A percentile compares a stretch with the other conserved stretches of the same genome.
Conservation (phyloP, 2,329 filamentous ascomycete genomes). For the Acrocalymma vagum region DNA sequence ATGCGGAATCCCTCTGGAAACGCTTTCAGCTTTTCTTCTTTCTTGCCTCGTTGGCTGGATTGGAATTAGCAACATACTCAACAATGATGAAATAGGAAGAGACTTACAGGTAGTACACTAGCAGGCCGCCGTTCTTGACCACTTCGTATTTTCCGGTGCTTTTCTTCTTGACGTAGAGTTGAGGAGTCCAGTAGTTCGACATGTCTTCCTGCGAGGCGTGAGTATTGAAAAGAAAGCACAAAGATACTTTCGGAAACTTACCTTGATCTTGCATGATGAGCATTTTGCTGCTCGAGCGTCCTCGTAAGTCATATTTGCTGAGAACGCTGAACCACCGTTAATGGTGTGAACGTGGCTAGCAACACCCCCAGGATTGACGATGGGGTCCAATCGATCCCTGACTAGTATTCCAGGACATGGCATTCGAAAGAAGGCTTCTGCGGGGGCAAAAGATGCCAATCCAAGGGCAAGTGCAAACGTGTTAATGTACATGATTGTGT, state of each 20-base stretch:
- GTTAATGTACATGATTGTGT: conserved; percentile 26
- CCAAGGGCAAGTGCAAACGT: conserved; percentile 19
- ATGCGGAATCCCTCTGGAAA: conserved; percentile 78
- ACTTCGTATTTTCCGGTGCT: conserved; percentile 61
- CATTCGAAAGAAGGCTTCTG: conserved; percentile 38
- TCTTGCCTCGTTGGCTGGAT: conserved; percentile 59
- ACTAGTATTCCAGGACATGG: conserved; percentile 35
- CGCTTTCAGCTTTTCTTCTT: conserved; percentile 70
- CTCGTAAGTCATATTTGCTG: conserved; percentile 67
- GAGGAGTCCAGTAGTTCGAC: conserved; percentile 81
- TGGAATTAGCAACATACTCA: conserved; percentile 3
- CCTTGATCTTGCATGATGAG: conserved; percentile 72
- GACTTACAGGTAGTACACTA: conserved; percentile 73
- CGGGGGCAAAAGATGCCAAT: conserved; percentile 16
- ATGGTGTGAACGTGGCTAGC: conserved; percentile 74
- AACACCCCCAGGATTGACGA: conserved; percentile 68
- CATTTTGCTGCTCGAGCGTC: conserved; percentile 69
- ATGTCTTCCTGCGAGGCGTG: conserved; percentile 22
- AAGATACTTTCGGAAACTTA: conserved; percentile 28
- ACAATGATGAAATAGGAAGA: not conserved
- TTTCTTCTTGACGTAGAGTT: conserved; percentile 68
- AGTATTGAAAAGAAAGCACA: not conserved
- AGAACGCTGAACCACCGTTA: conserved; percentile 75
- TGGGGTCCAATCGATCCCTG: conserved; percentile 70
- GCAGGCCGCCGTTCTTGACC: conserved; percentile 69